A percentile compares a stretch with the other conserved stretches of the same genome.
These are phyloP conservation scores for Paxillus rubicundulus DNA, from an alignment of 768 basidiomycete species.

Conservation along the genomic window DNA sequence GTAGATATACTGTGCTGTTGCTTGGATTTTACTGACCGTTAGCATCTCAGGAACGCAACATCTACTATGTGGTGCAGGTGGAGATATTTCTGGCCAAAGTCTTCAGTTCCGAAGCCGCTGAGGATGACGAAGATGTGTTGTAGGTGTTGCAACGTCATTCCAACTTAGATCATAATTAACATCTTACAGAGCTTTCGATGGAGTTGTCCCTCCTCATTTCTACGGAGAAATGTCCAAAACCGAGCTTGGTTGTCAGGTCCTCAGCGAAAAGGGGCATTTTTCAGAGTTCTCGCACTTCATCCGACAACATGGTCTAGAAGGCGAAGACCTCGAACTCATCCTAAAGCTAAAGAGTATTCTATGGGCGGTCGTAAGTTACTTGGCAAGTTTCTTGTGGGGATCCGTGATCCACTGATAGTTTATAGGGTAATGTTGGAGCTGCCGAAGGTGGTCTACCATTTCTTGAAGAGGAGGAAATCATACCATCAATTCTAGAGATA, in stretches of 20 bases:
- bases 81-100: conserved; percentile 87
- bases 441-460: conserved; percentile 90
- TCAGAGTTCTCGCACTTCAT: conserved; percentile 89
- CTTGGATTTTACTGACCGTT: conserved; percentile 5
- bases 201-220: conserved; percentile 90
- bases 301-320: conserved; percentile 80
- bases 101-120: conserved; percentile 52
- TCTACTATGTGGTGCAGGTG: conserved; percentile 89
- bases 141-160: conserved; percentile 23
- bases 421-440: conserved; percentile 90
- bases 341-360: conserved; percentile 90
- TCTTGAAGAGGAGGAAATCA: conserved; percentile 92
- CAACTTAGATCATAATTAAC: conserved; percentile 1
- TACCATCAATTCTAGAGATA: conserved; percentile 86
- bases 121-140: conserved; percentile 71
- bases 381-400: neutral
- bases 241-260: conserved; percentile 86
- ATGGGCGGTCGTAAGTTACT: conserved; percentile 90
- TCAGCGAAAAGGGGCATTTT: conserved; percentile 90
- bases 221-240: conserved; percentile 99
- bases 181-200: conserved; percentile 65
- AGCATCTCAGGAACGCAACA: conserved; percentile 78
- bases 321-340: conserved; percentile 78
- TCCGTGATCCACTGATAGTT: neutral
- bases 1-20: conserved; percentile 42